A percentile compares a stretch with the other conserved stretches of the same genome.
These are phyloP conservation scores for Quercus glauca DNA, from an alignment of 306 rosid species.

Conservation along the genomic window DNA sequence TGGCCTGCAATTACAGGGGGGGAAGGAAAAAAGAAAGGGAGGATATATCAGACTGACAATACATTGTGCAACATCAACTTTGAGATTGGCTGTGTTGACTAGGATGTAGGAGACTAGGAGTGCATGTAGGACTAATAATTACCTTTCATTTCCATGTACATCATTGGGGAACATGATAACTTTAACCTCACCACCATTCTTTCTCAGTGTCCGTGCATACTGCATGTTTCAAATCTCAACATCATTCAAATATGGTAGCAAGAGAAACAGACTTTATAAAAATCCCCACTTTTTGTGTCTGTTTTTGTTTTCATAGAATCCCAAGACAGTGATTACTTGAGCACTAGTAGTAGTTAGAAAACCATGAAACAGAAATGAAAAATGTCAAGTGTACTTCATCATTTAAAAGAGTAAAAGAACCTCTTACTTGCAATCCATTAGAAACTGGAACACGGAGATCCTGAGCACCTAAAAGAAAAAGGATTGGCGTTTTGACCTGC, in stretches of 20 bases:
- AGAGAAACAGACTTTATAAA: background rate
- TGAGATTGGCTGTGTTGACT: background rate
- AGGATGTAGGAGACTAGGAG: slow-evolving; percentile 5
- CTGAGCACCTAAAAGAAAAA: slow-evolving; percentile 74
- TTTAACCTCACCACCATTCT: slow-evolving; percentile 69
- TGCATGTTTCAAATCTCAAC: slow-evolving; percentile 35
- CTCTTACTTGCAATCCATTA: slow-evolving; percentile 69
- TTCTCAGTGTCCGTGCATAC: slow-evolving; percentile 82
- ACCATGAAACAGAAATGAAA: background rate
- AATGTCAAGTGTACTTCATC: background rate
- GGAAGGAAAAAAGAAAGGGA: background rate
- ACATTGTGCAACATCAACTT: background rate
- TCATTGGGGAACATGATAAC: slow-evolving; percentile 76
- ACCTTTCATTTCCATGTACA: slow-evolving; percentile 76
- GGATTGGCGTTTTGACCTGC: slow-evolving; percentile 80
- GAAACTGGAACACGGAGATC: slow-evolving; percentile 72
- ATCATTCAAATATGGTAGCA: background rate
- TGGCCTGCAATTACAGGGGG: slow-evolving; percentile 48
- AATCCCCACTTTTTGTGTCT: background rate
- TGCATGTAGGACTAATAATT: slow-evolving; percentile 10
- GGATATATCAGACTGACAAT: slow-evolving; percentile 15
- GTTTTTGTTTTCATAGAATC: background rate
- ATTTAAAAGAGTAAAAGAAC: background rate
- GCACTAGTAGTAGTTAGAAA: background rate
- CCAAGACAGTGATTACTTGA: background rate